Percentiles rank a stretch among this genome's conserved stretches.
These are phyloP conservation scores for Neonectria faginata DNA, from an alignment of 2,329 filamentous ascomycete species.

Conservation along the genomic window DNA sequence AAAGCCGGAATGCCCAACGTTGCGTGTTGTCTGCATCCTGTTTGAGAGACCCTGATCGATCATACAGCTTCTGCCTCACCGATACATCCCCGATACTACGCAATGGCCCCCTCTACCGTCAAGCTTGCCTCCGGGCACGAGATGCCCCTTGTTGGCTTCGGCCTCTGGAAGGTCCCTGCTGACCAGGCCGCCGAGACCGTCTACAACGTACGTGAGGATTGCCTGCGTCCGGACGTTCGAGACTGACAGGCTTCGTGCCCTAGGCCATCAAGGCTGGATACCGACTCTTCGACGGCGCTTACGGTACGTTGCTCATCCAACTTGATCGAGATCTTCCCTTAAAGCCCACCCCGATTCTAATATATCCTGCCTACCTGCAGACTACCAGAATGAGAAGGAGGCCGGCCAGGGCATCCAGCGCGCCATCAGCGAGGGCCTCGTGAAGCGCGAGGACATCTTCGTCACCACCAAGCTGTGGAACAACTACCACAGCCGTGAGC, in stretches of 20 bases:
- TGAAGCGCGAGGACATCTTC: constrained; percentile 84
- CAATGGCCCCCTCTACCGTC: constrained; percentile 37
- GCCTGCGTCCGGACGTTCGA: not conserved
- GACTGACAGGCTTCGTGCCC: constrained; percentile 5
- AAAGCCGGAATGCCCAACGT: constrained; percentile 15
- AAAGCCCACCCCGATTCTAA: not conserved
- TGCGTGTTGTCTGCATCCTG: not conserved
- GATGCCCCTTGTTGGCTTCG: constrained; percentile 65
- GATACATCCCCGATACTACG: constrained; percentile 7
- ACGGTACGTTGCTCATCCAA: constrained; percentile 38
- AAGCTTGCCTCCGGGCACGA: constrained; percentile 44
- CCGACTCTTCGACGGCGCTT: constrained; percentile 64
- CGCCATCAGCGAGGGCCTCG: constrained; percentile 66
- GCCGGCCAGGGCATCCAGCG: constrained; percentile 73
- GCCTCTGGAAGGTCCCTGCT: constrained; percentile 75
- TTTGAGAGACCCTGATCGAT: not conserved
- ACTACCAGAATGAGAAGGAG: constrained; percentile 74
- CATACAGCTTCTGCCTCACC: constrained; percentile 10
- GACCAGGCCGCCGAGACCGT: constrained; percentile 63
- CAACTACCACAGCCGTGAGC: constrained; percentile 83
- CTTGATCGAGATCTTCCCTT: not conserved
- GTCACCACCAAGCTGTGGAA: constrained; percentile 93
- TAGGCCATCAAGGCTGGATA: constrained; percentile 66
- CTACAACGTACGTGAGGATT: constrained; percentile 60
- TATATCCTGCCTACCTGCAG: constrained; percentile 30